Evolutionary conservation across 2,329 filamentous ascomycete genomes (phyloP).

Genomic region (Colletotrichum limetticola): DNA sequence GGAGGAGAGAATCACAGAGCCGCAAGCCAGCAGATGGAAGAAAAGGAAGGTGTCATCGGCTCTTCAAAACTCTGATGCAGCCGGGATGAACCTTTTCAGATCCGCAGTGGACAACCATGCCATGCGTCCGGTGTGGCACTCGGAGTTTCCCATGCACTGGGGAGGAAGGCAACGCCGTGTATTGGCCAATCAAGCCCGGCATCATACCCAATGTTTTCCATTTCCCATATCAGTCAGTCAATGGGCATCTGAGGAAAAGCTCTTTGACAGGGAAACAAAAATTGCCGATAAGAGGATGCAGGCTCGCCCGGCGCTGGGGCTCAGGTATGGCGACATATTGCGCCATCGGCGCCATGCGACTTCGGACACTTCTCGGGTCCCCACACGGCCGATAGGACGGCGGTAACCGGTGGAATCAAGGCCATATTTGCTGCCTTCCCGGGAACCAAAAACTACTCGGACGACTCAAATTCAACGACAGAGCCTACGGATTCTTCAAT

Average conservation of each 20-base stretch:
- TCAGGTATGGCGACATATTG: constrained; percentile 29
- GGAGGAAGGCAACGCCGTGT: background rate
- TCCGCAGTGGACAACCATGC: background rate
- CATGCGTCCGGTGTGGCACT: background rate
- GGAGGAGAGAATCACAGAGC: background rate
- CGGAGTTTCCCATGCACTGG: background rate
- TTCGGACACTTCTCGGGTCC: constrained; percentile 16
- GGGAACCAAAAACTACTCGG: background rate
- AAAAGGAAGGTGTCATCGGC: constrained; percentile 23
- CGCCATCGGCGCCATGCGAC: constrained; percentile 26
- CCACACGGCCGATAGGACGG: constrained; percentile 14
- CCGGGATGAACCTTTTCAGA: constrained; percentile 17
- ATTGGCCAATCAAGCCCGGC: constrained; percentile 17
- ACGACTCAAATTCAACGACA: background rate
- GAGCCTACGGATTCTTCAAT: background rate
- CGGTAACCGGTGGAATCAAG: constrained; percentile 2
- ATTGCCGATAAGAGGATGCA: constrained; percentile 19
- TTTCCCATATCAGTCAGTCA: background rate
- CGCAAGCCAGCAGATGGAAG: background rate
- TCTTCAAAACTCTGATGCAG: constrained; percentile 2
- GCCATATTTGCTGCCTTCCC: background rate
- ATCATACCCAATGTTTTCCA: background rate
- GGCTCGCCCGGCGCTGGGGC: constrained; percentile 1
- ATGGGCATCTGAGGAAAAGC: background rate
- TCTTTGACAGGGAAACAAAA: constrained; percentile 1